Conservation (phyloP, 139 green algal species). For the Trebouxia sp. region DNA sequence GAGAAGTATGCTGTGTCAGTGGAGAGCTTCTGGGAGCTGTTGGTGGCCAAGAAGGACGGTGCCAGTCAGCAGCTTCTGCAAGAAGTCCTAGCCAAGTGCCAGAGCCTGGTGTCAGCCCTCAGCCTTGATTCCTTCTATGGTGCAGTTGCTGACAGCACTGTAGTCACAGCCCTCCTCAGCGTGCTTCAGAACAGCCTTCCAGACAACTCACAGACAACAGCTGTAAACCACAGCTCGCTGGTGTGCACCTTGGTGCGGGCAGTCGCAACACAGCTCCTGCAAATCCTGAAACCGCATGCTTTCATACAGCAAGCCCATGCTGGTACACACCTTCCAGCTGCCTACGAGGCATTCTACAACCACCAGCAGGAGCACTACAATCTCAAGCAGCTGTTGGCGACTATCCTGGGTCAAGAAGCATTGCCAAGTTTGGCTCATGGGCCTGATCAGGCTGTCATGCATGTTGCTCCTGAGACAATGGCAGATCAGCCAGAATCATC, state of each 20-base stretch:
- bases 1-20: constrained; percentile 25
- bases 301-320: neutral
- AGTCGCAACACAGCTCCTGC: neutral
- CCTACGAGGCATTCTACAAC: neutral
- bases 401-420: neutral
- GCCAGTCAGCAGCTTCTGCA: neutral
- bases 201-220: neutral
- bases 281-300: neutral
- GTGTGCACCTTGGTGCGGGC: neutral
- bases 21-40: constrained; percentile 13
- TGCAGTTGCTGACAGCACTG: neutral
- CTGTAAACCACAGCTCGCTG: neutral
- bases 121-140: neutral
- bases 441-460: neutral
- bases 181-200: constrained; percentile 1
- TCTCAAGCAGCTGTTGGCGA: neutral
- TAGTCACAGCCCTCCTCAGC: neutral
- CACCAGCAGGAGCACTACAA: constrained; percentile 20
- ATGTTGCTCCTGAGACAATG: neutral
- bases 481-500: constrained; percentile 4
- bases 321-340: neutral
- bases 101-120: neutral
- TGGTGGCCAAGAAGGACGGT: neutral
- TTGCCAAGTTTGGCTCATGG: neutral
- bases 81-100: neutral